Evolutionary conservation across 2,329 filamentous ascomycete genomes (phyloP).

Genomic region (Aspergillus transmontanensis): DNA sequence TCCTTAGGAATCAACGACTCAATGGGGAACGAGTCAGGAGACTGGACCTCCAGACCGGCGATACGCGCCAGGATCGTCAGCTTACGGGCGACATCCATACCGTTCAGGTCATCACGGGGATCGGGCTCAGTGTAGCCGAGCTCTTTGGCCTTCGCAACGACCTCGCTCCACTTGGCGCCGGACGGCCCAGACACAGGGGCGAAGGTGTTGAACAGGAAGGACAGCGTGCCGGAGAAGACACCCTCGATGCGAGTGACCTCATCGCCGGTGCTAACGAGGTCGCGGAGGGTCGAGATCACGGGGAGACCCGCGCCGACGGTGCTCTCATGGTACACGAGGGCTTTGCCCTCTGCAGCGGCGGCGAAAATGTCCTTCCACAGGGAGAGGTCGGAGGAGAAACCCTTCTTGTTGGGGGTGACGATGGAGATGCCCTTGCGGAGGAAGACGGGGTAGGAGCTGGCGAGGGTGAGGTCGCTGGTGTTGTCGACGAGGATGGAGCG

Average conservation of each 20-base stretch:
- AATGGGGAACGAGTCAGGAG: slow-evolving; percentile 86
- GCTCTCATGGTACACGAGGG: slow-evolving; percentile 92
- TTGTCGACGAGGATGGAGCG: slow-evolving; percentile 90
- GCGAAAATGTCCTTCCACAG: slow-evolving; percentile 88
- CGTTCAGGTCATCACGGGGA: slow-evolving; percentile 83
- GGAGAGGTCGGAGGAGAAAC: slow-evolving; percentile 78
- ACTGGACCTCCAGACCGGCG: slow-evolving; percentile 77
- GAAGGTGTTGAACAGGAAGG: slow-evolving; percentile 97
- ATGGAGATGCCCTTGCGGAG: slow-evolving; percentile 82
- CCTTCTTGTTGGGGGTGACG: slow-evolving; percentile 98
- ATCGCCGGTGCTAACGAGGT: slow-evolving; percentile 93
- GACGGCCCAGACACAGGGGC: slow-evolving; percentile 72
- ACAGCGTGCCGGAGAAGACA: slow-evolving; percentile 97
- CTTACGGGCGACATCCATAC: slow-evolving; percentile 90
- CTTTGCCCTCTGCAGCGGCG: slow-evolving; percentile 63
- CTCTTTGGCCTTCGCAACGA: slow-evolving; percentile 89
- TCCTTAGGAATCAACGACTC: slow-evolving; percentile 90
- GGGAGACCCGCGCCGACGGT: slow-evolving; percentile 92
- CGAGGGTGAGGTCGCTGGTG: slow-evolving; percentile 86
- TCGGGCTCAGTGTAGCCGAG: slow-evolving; percentile 91
- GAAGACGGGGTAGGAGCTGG: slow-evolving; percentile 78
- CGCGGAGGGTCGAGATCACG: slow-evolving; percentile 88
- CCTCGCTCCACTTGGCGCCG: slow-evolving; percentile 78
- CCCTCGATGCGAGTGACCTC: slow-evolving; percentile 90
- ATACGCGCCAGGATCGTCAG: slow-evolving; percentile 90